Conservation (phyloP, 2,329 filamentous ascomycete genomes). For the Coniochaeta sp. region DNA sequence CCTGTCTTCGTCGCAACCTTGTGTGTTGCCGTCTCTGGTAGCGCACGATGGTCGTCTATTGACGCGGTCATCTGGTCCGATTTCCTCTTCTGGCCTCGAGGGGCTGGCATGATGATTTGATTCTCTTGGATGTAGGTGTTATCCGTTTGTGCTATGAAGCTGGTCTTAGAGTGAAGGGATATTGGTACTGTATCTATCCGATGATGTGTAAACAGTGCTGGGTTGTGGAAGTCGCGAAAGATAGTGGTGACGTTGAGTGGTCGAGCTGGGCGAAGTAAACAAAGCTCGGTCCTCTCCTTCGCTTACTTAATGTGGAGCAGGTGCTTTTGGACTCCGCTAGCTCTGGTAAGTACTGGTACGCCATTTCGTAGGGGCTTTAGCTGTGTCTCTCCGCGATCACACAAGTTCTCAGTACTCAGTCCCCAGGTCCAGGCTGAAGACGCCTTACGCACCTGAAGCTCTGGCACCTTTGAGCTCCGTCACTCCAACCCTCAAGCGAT, state of each 20-base stretch:
- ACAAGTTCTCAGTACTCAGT: neutral
- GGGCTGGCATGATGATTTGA: constrained; percentile 36
- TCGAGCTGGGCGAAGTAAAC: constrained; percentile 17
- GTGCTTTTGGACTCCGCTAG: neutral
- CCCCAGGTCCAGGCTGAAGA: constrained; percentile 11
- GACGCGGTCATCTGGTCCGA: constrained; percentile 27
- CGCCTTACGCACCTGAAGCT: constrained; percentile 10
- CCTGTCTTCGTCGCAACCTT: constrained; percentile 23
- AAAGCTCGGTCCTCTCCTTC: constrained; percentile 8
- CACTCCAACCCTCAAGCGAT: neutral
- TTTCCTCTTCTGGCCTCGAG: constrained; percentile 37
- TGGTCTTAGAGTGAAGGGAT: neutral
- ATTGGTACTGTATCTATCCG: neutral
- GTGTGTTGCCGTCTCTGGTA: constrained; percentile 14
- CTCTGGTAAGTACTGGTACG: neutral
- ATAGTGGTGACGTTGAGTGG: constrained; percentile 15
- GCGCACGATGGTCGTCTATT: constrained; percentile 11
- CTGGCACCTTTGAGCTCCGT: constrained; percentile 3
- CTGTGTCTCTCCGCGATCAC: neutral
- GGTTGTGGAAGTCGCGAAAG: neutral
- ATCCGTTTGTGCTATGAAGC: neutral
- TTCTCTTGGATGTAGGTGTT: neutral
- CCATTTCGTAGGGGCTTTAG: neutral
- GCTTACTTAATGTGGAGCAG: neutral
- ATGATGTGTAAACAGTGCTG: neutral